Conservation (phyloP, 805 yeast species). For the Teunomyces panamensis region DNA sequence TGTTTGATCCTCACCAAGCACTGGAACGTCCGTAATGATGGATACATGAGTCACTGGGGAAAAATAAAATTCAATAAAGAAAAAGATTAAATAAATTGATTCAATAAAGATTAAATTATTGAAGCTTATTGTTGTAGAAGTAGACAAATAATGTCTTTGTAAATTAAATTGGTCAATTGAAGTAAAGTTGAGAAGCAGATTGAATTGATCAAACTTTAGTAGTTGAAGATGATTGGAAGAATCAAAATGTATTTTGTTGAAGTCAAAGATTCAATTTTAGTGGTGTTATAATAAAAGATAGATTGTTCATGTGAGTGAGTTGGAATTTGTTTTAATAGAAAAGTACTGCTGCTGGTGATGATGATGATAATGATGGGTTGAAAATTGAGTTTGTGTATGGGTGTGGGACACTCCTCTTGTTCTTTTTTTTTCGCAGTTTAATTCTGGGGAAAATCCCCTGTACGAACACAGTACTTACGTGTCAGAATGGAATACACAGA, state of each 20-base stretch:
- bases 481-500: slow-evolving; percentile 32
- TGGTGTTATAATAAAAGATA: neutral
- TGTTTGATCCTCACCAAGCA: slow-evolving; percentile 20
- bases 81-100: neutral
- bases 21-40: neutral
- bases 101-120: too few species aligned
- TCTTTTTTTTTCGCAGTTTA: neutral
- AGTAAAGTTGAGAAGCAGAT: too few species aligned
- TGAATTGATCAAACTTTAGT: too few species aligned
- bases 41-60: neutral
- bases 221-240: too few species aligned
- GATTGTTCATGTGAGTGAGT: neutral
- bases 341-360: too few species aligned
- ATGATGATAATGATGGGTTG: too few species aligned
- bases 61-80: neutral
- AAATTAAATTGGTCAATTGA: too few species aligned
- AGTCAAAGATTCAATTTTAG: neutral
- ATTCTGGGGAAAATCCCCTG: neutral
- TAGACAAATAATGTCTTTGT: too few species aligned
- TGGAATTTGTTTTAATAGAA: too few species aligned
- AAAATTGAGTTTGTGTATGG: too few species aligned
- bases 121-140: too few species aligned
- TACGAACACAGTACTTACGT: neutral
- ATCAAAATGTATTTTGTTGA: too few species aligned
- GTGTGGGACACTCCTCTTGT: neutral